A percentile compares a stretch with the other conserved stretches of the same genome.
Conservation (phyloP, 257 asterid genomes). For the Haberlea rhodopensis region DNA sequence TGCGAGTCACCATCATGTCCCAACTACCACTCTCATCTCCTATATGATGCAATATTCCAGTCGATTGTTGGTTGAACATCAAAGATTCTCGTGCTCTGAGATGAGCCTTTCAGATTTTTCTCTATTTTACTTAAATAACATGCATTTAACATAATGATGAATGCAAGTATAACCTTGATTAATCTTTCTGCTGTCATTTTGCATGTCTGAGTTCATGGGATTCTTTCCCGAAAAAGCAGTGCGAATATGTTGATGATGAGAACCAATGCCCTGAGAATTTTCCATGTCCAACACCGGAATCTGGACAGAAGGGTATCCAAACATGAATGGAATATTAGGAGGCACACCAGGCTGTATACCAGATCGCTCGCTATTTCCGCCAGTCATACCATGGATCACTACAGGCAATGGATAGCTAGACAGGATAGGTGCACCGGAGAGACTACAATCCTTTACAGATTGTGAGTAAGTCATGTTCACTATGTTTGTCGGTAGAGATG, state of each 20-base stretch:
- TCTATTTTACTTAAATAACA: background rate
- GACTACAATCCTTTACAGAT: slow-evolving; percentile 46
- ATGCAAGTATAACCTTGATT: slow-evolving; percentile 55
- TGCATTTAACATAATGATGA: too few relatives aligned
- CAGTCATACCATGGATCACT: slow-evolving; percentile 55
- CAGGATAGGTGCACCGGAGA: slow-evolving; percentile 37
- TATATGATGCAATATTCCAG: background rate
- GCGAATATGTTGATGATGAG: slow-evolving; percentile 62
- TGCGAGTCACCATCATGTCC: background rate
- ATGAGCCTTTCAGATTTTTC: background rate
- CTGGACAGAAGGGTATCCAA: slow-evolving; percentile 71
- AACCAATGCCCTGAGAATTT: slow-evolving; percentile 46
- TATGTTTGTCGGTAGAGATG: slow-evolving; percentile 47
- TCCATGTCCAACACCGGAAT: slow-evolving; percentile 80
- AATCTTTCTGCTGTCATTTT: slow-evolving; percentile 52
- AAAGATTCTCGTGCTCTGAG: background rate
- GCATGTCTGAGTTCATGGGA: slow-evolving; percentile 41
- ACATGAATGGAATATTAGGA: slow-evolving; percentile 64
- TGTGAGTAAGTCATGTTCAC: slow-evolving; percentile 55
- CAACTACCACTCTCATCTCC: slow-evolving; percentile 1
- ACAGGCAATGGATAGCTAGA: slow-evolving; percentile 54
- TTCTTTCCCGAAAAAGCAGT: slow-evolving; percentile 52
- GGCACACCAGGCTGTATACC: slow-evolving; percentile 49
- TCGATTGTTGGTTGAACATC: background rate
- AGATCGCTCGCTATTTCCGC: slow-evolving; percentile 50